Base-by-base conservation (phyloP, 768 basidiomycete species). In the Amanita molliuscula region DNA sequence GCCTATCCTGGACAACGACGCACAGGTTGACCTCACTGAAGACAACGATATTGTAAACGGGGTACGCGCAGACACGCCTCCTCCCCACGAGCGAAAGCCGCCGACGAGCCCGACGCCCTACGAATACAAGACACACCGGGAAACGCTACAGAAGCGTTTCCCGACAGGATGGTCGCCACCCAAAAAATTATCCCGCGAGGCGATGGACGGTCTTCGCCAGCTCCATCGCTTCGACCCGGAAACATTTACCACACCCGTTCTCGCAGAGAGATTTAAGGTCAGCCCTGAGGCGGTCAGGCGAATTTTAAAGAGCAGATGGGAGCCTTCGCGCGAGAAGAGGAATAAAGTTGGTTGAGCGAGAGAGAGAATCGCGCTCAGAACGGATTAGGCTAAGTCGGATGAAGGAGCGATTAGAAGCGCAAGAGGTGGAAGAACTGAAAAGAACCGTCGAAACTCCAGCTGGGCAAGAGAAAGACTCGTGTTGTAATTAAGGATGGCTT, bases 251-350 rank as follows among this genome's bases (percentile, higher is more conserved):
- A 83, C 82, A 10, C 73, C 79, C 23, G 65, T 79, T 0, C 76
- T 93, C n/a, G 81, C 87, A 13, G 76, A 82, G 52, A 76, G 76
- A 60, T 92, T 92, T 66, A 80, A 72, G 61, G 78, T 91, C 61
- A 84, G 82, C 56, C 79, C 84, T 31, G 90, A 93, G 68, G 87
- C 84, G 8, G 82, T 91, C 33, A 69, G 83, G 53, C 69, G 90
- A 58, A 88, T 93, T 50, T 63, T 92, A 58, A 82, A 79, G 67
- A 85, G 83, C 64, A 78, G 71, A 54, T 91, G 84, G 79, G 69
- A 74, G 61, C 82, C 84, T 21, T 66, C 73, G 45, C 66, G 62
- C 56, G 80, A 78, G 65, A 71, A 73, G 65, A 71, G 71, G 56
- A 65, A 65, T 67, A 21, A 68, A 67, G 56, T 55, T 79, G 53